Conservation (phyloP, 352 stramenopile species). For the Globisporangium splendens region DNA sequence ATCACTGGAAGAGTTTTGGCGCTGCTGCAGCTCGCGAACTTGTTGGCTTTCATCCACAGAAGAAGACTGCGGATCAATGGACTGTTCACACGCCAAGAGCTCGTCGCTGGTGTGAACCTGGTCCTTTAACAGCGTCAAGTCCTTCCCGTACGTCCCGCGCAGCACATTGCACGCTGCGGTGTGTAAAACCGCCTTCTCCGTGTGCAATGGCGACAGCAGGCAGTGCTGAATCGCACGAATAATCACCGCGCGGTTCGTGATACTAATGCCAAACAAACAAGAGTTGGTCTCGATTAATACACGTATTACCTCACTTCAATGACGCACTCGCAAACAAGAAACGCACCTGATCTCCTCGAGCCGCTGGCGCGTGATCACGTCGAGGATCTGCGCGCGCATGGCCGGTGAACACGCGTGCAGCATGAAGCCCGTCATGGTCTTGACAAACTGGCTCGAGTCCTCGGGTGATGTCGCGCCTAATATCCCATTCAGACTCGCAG, state of each 20-base stretch:
- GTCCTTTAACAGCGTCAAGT: conserved; percentile 79
- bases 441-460: conserved; percentile 69
- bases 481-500: conserved; percentile 72
- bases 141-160: conserved; percentile 56
- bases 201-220: conserved; percentile 63
- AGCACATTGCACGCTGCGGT: conserved; percentile 69
- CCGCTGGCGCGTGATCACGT: conserved; percentile 67
- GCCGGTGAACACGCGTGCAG: conserved; percentile 58
- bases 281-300: neutral
- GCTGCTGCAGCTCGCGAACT: neutral
- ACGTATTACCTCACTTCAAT: neutral
- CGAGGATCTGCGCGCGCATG: conserved; percentile 64
- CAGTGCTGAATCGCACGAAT: conserved; percentile 78
- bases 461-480: conserved; percentile 72
- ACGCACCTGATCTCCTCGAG: conserved; percentile 58
- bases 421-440: conserved; percentile 86
- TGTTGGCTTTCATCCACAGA: neutral
- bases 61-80: neutral
- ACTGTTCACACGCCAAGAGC: conserved; percentile 26
- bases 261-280: conserved; percentile 18
- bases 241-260: conserved; percentile 72
- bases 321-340: neutral
- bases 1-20: neutral
- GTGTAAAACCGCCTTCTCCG: conserved; percentile 62
- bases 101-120: conserved; percentile 70